A percentile compares a stretch with the other conserved stretches of the same genome.
Conservation (phyloP, 345 rosid genomes). For the Euphorbia pulcherrima region DNA sequence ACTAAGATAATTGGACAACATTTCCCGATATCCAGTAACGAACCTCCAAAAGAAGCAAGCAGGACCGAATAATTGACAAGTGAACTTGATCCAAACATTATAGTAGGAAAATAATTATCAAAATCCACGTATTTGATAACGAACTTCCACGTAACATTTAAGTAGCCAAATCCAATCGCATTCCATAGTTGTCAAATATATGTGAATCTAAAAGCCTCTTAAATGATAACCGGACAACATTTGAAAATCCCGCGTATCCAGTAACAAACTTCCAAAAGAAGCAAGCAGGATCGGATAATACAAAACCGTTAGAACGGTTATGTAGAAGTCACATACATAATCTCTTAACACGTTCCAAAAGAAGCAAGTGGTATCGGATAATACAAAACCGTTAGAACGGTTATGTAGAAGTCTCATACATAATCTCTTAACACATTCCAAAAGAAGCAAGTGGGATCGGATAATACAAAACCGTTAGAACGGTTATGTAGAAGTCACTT, state of each 20-base stretch:
- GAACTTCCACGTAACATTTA: too few species aligned
- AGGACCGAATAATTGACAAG: background rate
- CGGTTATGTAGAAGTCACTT: background rate
- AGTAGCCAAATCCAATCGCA: background rate
- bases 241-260: constrained; percentile 4
- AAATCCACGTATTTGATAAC: constrained; percentile 7
- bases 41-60: constrained; percentile 10
- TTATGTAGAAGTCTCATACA: background rate
- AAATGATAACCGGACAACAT: constrained; percentile 12
- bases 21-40: too few species aligned
- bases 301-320: background rate
- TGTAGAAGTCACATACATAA: background rate
- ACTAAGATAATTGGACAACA: too few species aligned
- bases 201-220: background rate
- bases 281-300: background rate
- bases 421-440: constrained; percentile 21
- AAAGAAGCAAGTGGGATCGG: background rate
- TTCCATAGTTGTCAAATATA: background rate
- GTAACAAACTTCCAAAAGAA: constrained; percentile 14
- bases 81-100: too few species aligned
- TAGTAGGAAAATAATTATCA: background rate
- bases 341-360: constrained; percentile 3
- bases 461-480: background rate
- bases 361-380: background rate
- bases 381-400: too few species aligned